A percentile compares a stretch with the other conserved stretches of the same genome.
Evolutionary conservation across 352 stramenopile genomes (phyloP).

Genomic region (Phytophthora palmivora): DNA sequence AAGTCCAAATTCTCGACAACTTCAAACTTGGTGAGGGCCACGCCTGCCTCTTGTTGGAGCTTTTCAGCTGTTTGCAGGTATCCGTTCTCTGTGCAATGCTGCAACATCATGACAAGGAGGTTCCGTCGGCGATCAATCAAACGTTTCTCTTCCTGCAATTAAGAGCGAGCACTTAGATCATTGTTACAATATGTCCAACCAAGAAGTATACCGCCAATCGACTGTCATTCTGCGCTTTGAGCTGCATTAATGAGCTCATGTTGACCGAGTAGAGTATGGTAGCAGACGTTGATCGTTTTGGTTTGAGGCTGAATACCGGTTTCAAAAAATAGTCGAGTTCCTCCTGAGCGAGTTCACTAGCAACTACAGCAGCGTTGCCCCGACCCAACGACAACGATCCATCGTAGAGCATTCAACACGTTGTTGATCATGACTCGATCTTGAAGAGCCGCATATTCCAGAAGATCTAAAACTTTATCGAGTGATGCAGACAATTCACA

Average conservation of each 20-base stretch:
- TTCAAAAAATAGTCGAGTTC: constrained; percentile 20
- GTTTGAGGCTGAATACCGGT: not conserved
- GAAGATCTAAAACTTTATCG: constrained; percentile 2
- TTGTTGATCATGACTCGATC: not conserved
- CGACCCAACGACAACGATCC: not conserved
- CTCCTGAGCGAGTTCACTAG: not conserved
- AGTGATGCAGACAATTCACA: constrained; percentile 29
- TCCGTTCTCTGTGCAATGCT: constrained; percentile 88
- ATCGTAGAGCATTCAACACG: too few relatives aligned
- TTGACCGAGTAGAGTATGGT: not conserved
- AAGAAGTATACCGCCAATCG: constrained; percentile 56
- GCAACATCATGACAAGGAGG: constrained; percentile 85
- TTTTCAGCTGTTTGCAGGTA: constrained; percentile 88
- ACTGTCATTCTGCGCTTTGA: constrained; percentile 87
- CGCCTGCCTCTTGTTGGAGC: constrained; percentile 86
- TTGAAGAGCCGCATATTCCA: constrained; percentile 26
- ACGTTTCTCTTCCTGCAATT: constrained; percentile 82
- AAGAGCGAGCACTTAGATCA: constrained; percentile 8
- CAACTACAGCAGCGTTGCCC: not conserved
- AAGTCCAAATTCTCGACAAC: constrained; percentile 94
- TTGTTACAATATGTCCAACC: not conserved
- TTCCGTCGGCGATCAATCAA: constrained; percentile 87
- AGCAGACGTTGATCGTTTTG: constrained; percentile 7
- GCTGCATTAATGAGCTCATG: constrained; percentile 85
- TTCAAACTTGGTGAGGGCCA: constrained; percentile 90